phyloP scores from a whole-genome alignment of 768 basidiomycete genomes.

The Termitomyces sp. region DNA sequence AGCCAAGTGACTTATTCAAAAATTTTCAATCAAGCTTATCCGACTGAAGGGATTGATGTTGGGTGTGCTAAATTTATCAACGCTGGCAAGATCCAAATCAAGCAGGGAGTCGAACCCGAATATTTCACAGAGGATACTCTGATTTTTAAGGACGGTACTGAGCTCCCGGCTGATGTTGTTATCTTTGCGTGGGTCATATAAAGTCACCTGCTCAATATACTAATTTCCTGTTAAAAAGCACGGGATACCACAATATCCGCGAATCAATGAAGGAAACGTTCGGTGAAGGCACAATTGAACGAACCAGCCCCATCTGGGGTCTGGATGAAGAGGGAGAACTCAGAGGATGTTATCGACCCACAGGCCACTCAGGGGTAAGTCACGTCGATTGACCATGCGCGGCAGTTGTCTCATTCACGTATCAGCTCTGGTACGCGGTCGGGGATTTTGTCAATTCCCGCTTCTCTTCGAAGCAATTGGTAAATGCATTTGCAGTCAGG shows the following conservation, averaged over 20 bases:
- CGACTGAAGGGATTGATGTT: constrained; percentile 30
- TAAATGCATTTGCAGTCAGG: constrained; percentile 11
- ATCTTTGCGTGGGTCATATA: constrained; percentile 34
- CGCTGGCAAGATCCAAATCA: constrained; percentile 52
- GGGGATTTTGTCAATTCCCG: constrained; percentile 30
- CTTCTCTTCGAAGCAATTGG: constrained; percentile 31
- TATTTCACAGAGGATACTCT: constrained; percentile 28
- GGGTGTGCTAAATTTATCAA: constrained; percentile 48
- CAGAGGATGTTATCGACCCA: constrained; percentile 29
- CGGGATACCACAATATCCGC: constrained; percentile 24
- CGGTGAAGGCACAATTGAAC: constrained; percentile 27
- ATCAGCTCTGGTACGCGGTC: constrained; percentile 34
- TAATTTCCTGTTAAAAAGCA: constrained; percentile 5
- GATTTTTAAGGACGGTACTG: constrained; percentile 32
- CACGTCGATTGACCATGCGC: not conserved
- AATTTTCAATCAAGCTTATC: not conserved
- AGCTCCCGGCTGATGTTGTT: constrained; percentile 36
- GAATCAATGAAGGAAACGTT: constrained; percentile 25
- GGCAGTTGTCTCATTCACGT: not conserved
- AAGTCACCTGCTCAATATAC: not conserved
- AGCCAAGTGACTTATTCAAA: not conserved
- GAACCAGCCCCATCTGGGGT: constrained; percentile 28
- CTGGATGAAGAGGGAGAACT: constrained; percentile 38
- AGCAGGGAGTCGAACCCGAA: constrained; percentile 41
- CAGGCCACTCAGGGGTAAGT: constrained; percentile 37